Evolutionary conservation across 495 filamentous ascomycete genomes (phyloP).

Genomic region (Podospora didyma): DNA sequence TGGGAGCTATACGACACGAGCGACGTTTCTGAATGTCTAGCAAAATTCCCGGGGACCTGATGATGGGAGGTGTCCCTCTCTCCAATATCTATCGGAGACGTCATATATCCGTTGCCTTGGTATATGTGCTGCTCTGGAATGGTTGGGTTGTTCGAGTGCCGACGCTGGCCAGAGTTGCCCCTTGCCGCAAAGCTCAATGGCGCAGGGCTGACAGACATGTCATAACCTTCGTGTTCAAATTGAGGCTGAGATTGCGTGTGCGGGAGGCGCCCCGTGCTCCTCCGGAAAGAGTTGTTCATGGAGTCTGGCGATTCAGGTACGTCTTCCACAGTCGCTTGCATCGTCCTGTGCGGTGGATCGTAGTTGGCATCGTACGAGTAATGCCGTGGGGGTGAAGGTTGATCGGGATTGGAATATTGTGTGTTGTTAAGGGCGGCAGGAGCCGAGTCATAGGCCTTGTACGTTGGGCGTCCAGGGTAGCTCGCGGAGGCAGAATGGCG

Average conservation of each 20-base stretch:
- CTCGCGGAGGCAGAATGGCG: slow-evolving; percentile 35
- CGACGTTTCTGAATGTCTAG: slow-evolving; percentile 23
- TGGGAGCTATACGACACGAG: slow-evolving; percentile 17
- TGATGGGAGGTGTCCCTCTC: slow-evolving; percentile 14
- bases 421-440: slow-evolving; percentile 25
- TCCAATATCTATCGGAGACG: slow-evolving; percentile 6
- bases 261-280: slow-evolving; percentile 37
- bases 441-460: slow-evolving; percentile 42
- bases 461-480: slow-evolving; percentile 45
- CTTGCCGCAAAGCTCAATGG: slow-evolving; percentile 43
- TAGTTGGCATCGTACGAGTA: slow-evolving; percentile 47
- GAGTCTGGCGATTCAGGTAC: slow-evolving; percentile 50
- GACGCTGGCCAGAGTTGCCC: slow-evolving; percentile 5
- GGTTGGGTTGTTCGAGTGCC: not conserved
- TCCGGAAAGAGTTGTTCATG: slow-evolving; percentile 36
- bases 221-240: slow-evolving; percentile 30
- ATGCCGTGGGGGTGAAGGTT: slow-evolving; percentile 37
- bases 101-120: not conserved
- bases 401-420: slow-evolving; percentile 28
- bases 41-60: slow-evolving; percentile 10
- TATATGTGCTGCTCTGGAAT: not conserved
- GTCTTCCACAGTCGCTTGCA: slow-evolving; percentile 70
- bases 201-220: slow-evolving; percentile 40
- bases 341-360: slow-evolving; percentile 42
- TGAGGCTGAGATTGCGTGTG: slow-evolving; percentile 20